Evolutionary conservation across 2,329 filamentous ascomycete genomes (phyloP).

Genomic region (Sodiomyces alkalinus): DNA sequence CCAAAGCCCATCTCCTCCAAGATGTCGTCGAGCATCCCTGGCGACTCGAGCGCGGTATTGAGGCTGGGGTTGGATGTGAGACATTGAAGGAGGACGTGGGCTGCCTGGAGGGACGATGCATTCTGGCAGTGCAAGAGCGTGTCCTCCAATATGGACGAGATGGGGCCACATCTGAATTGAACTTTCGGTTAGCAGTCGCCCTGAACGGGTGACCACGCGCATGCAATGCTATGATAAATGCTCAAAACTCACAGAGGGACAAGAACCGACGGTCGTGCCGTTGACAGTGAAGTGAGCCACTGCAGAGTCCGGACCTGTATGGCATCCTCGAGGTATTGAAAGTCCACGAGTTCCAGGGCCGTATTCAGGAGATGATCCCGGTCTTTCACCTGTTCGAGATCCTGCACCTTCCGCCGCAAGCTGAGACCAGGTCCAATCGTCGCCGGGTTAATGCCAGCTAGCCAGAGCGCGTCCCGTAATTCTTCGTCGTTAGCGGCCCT

Average conservation of each 20-base stretch:
- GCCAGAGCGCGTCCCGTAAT: constrained; percentile 46
- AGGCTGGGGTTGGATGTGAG: constrained; percentile 40
- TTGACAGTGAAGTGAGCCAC: constrained; percentile 45
- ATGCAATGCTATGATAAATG: too few species aligned
- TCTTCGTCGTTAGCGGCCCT: constrained; percentile 42
- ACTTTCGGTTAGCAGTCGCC: too few species aligned
- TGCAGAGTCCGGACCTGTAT: constrained; percentile 42
- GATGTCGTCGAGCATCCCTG: constrained; percentile 32
- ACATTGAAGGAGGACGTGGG: constrained; percentile 43
- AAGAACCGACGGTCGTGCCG: constrained; percentile 38
- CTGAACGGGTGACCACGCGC: too few species aligned
- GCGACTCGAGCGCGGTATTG: constrained; percentile 29
- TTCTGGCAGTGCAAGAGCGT: constrained; percentile 50
- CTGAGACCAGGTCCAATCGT: constrained; percentile 23
- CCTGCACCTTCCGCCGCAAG: constrained; percentile 22
- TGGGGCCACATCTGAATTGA: constrained; percentile 34
- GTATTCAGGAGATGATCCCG: constrained; percentile 47
- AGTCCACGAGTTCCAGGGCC: constrained; percentile 50
- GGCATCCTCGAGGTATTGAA: constrained; percentile 46
- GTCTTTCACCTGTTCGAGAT: constrained; percentile 35
- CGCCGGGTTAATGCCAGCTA: constrained; percentile 35
- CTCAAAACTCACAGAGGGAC: constrained; percentile 40
- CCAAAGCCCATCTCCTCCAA: constrained; percentile 47
- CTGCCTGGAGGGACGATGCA: constrained; percentile 40
- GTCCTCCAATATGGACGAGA: constrained; percentile 44